A percentile compares a stretch with the other conserved stretches of the same genome.
These are phyloP conservation scores for Colletotrichum sp. DNA, from an alignment of 2,329 filamentous ascomycete genomes.

Conservation along the genomic window DNA sequence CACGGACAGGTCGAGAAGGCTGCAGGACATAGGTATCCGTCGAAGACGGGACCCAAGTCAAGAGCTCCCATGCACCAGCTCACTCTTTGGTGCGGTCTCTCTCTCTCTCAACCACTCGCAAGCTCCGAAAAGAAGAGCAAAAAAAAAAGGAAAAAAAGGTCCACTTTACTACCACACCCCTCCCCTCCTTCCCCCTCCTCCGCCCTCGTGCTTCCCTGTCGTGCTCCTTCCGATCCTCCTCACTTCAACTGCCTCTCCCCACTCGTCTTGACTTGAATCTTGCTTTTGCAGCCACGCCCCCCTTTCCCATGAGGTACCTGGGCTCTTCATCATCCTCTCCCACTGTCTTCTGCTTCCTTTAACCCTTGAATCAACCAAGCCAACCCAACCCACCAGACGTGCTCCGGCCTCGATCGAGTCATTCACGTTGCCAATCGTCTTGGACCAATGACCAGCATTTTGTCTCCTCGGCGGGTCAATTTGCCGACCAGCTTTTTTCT, in stretches of 20 bases:
- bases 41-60: no score
- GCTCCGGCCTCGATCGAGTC: constrained; percentile 19
- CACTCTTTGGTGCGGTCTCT: no score
- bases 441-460: constrained; percentile 1
- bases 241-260: neutral
- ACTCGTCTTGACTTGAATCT: neutral
- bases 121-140: neutral
- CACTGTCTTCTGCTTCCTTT: neutral
- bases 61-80: no score
- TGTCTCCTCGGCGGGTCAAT: constrained; percentile 13
- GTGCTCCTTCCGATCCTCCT: constrained; percentile 3
- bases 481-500: constrained; percentile 6
- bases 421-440: constrained; percentile 11
- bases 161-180: neutral
- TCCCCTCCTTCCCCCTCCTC: neutral
- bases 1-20: no score
- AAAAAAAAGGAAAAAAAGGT: neutral
- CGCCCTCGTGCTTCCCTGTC: neutral
- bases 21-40: no score
- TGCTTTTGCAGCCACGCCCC: constrained; percentile 3
- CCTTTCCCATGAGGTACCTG: neutral
- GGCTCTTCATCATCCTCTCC: neutral
- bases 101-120: no score
- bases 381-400: constrained; percentile 11
- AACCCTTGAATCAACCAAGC: constrained; percentile 15